phyloP scores from a whole-genome alignment of 75 land plant genomes.

The Selaginella moellendorffii region DNA sequence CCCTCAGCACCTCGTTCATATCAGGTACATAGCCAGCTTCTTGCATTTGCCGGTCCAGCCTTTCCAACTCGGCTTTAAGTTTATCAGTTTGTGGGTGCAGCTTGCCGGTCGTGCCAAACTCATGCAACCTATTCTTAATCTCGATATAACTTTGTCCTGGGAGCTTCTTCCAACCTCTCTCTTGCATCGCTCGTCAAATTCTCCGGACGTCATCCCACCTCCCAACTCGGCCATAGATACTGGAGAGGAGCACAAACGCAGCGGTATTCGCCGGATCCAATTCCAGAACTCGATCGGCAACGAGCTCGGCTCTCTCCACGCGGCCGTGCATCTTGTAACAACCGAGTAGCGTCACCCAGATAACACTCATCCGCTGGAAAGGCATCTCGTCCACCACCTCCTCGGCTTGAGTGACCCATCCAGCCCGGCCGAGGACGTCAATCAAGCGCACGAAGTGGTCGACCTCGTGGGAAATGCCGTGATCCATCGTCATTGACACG shows the following conservation, averaged over 20 bases:
- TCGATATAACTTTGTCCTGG: background rate
- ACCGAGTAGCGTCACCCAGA: background rate
- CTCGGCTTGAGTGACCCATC: background rate
- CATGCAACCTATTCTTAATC: background rate
- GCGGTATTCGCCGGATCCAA: background rate
- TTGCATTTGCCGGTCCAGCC: background rate
- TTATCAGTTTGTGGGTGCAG: background rate
- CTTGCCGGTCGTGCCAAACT: background rate
- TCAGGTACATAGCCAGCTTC: background rate
- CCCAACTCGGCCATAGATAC: background rate
- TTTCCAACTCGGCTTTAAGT: background rate
- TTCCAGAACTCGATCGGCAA: background rate
- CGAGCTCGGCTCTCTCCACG: background rate
- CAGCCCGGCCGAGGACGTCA: background rate
- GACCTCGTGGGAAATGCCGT: background rate
- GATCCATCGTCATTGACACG: background rate
- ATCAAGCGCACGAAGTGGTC: background rate
- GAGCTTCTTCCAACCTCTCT: background rate
- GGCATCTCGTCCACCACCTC: background rate
- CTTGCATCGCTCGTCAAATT: background rate
- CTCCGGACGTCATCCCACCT: slow-evolving; percentile 1
- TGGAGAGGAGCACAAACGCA: background rate
- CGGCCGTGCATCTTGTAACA: background rate
- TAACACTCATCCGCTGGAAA: background rate
- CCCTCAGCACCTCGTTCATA: background rate